phyloP scores from a whole-genome alignment of 192 early-diverging fungal genomes.

The Coemansia sp. region DNA sequence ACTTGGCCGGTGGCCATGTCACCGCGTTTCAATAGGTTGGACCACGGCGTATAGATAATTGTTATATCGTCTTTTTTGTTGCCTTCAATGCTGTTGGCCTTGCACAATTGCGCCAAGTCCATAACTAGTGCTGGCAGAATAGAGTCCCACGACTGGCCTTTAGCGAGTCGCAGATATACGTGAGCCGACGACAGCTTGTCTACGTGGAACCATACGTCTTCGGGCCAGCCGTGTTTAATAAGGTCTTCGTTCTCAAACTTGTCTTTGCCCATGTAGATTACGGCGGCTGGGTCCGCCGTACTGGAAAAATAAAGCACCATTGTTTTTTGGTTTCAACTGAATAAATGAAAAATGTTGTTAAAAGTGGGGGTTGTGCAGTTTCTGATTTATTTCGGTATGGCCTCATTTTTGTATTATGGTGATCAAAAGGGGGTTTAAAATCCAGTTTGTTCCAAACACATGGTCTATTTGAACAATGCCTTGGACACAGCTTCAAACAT shows the following conservation, averaged over 20 bases:
- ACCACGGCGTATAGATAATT: slow-evolving; percentile 91
- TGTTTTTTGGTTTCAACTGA: neutral
- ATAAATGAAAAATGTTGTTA: too few relatives aligned
- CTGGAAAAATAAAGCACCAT: slow-evolving; percentile 80
- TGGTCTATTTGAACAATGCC: too few relatives aligned
- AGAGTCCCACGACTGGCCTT: slow-evolving; percentile 73
- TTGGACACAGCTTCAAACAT: too few relatives aligned
- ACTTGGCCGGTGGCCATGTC: slow-evolving; percentile 98
- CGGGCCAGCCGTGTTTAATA: slow-evolving; percentile 91
- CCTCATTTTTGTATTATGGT: too few relatives aligned
- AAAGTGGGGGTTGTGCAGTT: too few relatives aligned
- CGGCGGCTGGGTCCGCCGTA: slow-evolving; percentile 68
- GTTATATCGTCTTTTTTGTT: slow-evolving; percentile 92
- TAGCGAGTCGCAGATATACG: slow-evolving; percentile 84
- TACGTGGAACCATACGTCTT: slow-evolving; percentile 96
- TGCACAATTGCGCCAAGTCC: slow-evolving; percentile 92
- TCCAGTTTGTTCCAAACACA: too few relatives aligned
- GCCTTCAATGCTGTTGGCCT: slow-evolving; percentile 97
- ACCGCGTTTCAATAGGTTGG: slow-evolving; percentile 86
- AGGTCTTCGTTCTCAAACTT: slow-evolving; percentile 98
- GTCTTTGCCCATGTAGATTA: slow-evolving; percentile 98
- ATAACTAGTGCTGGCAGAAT: slow-evolving; percentile 72
- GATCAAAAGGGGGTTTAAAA: too few relatives aligned
- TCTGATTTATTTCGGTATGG: too few relatives aligned
- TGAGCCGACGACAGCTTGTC: slow-evolving; percentile 98